These are phyloP conservation scores for Paspalum notatum DNA, from an alignment of 176 grass and related monocot species.

Conservation along the genomic window DNA sequence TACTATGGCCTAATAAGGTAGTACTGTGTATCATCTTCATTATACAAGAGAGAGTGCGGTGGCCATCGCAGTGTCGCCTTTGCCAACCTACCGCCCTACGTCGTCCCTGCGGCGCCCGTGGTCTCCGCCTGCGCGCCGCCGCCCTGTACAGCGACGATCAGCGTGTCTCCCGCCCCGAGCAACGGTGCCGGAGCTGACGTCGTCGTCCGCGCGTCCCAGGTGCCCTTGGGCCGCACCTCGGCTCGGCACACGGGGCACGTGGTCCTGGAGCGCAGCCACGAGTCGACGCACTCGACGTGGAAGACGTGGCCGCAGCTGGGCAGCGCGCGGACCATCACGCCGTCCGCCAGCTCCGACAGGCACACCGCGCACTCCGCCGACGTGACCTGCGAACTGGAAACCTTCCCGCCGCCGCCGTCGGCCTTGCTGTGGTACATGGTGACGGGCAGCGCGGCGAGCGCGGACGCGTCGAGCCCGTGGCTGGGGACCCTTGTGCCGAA, in stretches of 20 bases:
- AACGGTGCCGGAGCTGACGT: neutral
- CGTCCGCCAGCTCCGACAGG: conserved; percentile 61
- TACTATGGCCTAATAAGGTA: too few species aligned
- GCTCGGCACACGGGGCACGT: conserved; percentile 73
- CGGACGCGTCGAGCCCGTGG: conserved; percentile 41
- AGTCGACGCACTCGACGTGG: conserved; percentile 76
- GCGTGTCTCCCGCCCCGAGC: conserved; percentile 33
- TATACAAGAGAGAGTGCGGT: too few species aligned
- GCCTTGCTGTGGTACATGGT: conserved; percentile 29
- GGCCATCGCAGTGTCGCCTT: neutral
- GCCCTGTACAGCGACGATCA: conserved; percentile 35
- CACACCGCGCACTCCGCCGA: conserved; percentile 59
- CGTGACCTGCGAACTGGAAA: too few species aligned
- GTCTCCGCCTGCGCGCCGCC: neutral
- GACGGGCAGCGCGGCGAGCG: conserved; percentile 53
- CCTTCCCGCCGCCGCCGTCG: neutral
- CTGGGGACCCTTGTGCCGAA: conserved; percentile 3
- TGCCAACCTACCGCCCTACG: neutral
- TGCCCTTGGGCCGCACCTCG: conserved; percentile 38
- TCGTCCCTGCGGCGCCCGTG: too few species aligned
- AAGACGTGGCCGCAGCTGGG: conserved; percentile 62
- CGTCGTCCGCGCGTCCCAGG: neutral
- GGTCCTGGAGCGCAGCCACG: conserved; percentile 54
- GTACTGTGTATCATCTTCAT: too few species aligned
- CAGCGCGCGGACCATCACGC: conserved; percentile 58